Conservation (phyloP, 192 early-diverging fungal species). For the Mortierella antarctica region DNA sequence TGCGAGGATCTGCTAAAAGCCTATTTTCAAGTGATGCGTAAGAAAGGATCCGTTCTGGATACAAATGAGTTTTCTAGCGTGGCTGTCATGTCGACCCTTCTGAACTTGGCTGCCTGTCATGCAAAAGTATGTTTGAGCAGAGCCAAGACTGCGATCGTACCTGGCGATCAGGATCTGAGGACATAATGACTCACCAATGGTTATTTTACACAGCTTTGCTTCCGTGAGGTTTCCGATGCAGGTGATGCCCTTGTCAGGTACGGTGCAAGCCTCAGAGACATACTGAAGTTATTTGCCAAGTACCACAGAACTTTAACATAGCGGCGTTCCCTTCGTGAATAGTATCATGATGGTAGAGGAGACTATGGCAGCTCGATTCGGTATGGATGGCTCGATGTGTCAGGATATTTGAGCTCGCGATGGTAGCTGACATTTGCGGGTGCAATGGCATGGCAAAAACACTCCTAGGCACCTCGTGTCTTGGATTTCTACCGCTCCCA, state of each 20-base stretch:
- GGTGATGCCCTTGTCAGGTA: slow-evolving; percentile 48
- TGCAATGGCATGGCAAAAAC: neutral
- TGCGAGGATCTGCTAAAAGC: slow-evolving; percentile 20
- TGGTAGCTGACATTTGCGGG: neutral
- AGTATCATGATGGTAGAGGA: slow-evolving; percentile 51
- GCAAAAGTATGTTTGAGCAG: slow-evolving; percentile 26
- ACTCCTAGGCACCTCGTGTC: slow-evolving; percentile 15
- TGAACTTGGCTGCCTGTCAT: slow-evolving; percentile 29
- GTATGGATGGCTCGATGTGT: neutral
- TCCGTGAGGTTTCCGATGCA: slow-evolving; percentile 12
- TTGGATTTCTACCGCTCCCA: slow-evolving; percentile 33
- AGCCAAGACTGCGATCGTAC: neutral
- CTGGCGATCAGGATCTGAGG: too few relatives aligned
- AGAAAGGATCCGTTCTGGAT: slow-evolving; percentile 7
- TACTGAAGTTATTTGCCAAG: neutral
- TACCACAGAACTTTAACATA: neutral
- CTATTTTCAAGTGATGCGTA: slow-evolving; percentile 40
- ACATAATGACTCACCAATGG: neutral
- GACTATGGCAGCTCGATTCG: slow-evolving; percentile 40
- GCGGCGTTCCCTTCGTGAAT: neutral
- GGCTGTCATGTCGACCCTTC: slow-evolving; percentile 33
- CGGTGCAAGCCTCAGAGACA: neutral
- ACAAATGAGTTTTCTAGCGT: slow-evolving; percentile 17
- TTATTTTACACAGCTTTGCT: slow-evolving; percentile 14
- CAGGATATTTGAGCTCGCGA: neutral